Conservation (phyloP, 176 grass and related monocot genomes). For the Zoysia japonica region DNA sequence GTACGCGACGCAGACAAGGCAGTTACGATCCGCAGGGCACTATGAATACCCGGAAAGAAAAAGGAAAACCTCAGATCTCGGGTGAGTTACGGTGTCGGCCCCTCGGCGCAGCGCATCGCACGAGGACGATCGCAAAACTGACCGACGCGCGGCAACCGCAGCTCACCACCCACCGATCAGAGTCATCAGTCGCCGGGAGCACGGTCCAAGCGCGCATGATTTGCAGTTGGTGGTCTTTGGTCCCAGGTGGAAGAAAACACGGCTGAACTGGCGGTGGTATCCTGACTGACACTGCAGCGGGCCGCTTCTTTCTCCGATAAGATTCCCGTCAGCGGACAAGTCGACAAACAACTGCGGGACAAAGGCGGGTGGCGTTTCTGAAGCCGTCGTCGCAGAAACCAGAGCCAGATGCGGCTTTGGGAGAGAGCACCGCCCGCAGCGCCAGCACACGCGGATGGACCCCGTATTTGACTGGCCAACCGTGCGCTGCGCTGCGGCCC, state of each 20-base stretch:
- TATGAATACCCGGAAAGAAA: background rate
- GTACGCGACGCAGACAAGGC: background rate
- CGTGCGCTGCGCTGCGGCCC: background rate
- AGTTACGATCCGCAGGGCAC: background rate
- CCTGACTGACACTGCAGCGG: background rate
- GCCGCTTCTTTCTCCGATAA: background rate
- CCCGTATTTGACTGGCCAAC: conserved; percentile 19
- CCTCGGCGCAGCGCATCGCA: too few species aligned
- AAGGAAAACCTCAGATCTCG: too few species aligned
- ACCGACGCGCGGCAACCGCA: background rate
- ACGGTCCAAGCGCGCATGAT: conserved; percentile 10
- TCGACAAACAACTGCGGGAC: conserved; percentile 31
- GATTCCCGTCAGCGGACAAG: conserved; percentile 31
- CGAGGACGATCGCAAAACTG: too few species aligned
- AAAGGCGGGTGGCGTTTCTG: conserved; percentile 12
- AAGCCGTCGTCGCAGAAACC: background rate
- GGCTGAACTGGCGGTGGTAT: background rate
- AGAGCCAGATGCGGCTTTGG: background rate
- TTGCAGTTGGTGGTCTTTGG: background rate
- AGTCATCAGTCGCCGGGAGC: background rate
- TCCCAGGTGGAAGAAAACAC: conserved; percentile 24
- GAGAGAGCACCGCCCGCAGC: background rate
- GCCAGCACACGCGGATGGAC: background rate
- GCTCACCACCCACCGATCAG: background rate
- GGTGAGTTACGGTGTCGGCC: too few species aligned